Evolutionary conservation across 768 basidiomycete species (phyloP), one percentile per base, ranked within the genome.

Genomic region (Mycena albidolilacea): DNA sequence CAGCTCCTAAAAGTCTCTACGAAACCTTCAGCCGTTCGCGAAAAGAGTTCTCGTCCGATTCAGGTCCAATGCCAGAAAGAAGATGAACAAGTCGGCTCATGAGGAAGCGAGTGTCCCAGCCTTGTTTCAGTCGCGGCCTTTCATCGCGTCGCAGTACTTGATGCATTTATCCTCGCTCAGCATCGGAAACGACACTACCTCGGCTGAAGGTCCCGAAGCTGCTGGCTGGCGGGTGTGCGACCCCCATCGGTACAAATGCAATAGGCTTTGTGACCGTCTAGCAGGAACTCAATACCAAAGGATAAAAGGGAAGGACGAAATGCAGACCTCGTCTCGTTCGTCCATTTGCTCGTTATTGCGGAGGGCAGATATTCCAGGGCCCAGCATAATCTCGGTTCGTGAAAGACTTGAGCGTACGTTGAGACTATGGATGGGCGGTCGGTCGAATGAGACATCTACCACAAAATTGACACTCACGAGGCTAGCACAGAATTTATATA

Each of bases 401-500:
- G 62, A 21, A 41, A 73, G 67, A 57, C 62, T 59, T 55, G 64
- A 12, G 38, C 72, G 72, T 8, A 73, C 72, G 41, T 73, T 73
- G 55, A 73, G 72, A 30, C 70, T 71, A 38, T 6, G 35, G 1
- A 52, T 21, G 30, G 23, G 38, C 21, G 3, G 21, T 23, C 59
- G 43, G 39, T 60, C 38, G 38, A 21, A n/a, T 14, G 17, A 30
- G 17, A 60, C 1, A 11, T 63, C 37, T 19, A 41, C 37, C 19
- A 41, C 43, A n/a, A 39, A 43, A 5, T 52, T 7, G 48, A 61
- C 48, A 71, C 64, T 64, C 57, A 71, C 72, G 62, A 68, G 0
- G 66, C 67, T 5, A 72, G 39, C 30, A 73, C 72, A 12, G 67
- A 69, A 17, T 73, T 73, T 3, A 73, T 67, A 44, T 73, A 73